Conservation (phyloP, 169 alveolate species). For the Plasmodium vivax region DNA sequence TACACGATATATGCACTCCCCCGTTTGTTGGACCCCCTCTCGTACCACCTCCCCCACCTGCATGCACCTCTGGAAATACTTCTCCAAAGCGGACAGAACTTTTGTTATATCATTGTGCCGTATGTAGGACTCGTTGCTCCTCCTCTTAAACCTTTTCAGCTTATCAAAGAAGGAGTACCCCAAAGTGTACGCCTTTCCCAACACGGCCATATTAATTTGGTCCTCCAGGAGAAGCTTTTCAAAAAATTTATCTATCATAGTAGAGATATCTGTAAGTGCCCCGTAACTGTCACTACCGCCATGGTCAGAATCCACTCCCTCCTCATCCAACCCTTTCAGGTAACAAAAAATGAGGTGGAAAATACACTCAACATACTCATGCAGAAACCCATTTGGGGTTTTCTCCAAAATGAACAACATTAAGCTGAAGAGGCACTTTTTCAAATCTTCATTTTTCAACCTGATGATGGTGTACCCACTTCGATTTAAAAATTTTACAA, state of each 20-base stretch:
- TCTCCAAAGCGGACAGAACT: slow-evolving; percentile 26
- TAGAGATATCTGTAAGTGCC: not conserved
- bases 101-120: slow-evolving; percentile 13
- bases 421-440: slow-evolving; percentile 2
- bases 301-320: not conserved
- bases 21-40: not conserved
- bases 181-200: slow-evolving; percentile 30
- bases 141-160: slow-evolving; percentile 21
- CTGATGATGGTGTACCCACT: slow-evolving; percentile 6
- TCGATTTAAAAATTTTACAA: slow-evolving; percentile 4
- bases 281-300: not conserved
- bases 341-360: slow-evolving; percentile 30
- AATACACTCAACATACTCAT: slow-evolving; percentile 25
- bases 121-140: slow-evolving; percentile 37
- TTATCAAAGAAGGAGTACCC: slow-evolving; percentile 37
- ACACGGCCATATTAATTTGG: slow-evolving; percentile 3
- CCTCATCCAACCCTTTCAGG: slow-evolving; percentile 1
- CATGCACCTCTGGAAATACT: slow-evolving; percentile 17
- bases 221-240: not conserved
- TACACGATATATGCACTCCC: not conserved
- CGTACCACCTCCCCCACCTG: not conserved
- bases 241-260: slow-evolving; percentile 40
- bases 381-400: not conserved
- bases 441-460: slow-evolving; percentile 32
- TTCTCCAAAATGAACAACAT: slow-evolving; percentile 17